Evolutionary conservation across 2,329 filamentous ascomycete genomes (phyloP).

Genomic region (Pestalotiopsis fici): DNA sequence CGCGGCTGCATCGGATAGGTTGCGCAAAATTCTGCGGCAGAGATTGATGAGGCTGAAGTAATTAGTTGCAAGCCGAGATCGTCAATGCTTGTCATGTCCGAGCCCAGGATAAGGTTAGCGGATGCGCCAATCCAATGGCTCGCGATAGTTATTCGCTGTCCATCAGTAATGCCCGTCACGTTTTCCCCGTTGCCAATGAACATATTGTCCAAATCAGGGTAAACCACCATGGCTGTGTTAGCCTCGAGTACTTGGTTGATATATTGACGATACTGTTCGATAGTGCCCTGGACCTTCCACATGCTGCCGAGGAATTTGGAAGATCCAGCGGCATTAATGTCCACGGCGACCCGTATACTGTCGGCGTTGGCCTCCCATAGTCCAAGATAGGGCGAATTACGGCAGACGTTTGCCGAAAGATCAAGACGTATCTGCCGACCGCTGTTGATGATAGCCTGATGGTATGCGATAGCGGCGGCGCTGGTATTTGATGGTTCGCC

Average conservation of each 20-base stretch:
- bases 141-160: slow-evolving; percentile 23
- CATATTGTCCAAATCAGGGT: slow-evolving; percentile 29
- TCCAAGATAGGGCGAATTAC: slow-evolving; percentile 20
- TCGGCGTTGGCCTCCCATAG: slow-evolving; percentile 27
- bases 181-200: slow-evolving; percentile 23
- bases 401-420: slow-evolving; percentile 27
- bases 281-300: slow-evolving; percentile 24
- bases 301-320: slow-evolving; percentile 20
- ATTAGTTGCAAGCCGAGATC: slow-evolving; percentile 22
- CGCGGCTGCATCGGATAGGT: slow-evolving; percentile 26
- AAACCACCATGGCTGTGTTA: slow-evolving; percentile 19
- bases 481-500: not conserved
- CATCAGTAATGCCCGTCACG: slow-evolving; percentile 23
- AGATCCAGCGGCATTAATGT: slow-evolving; percentile 24
- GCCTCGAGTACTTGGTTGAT: slow-evolving; percentile 19
- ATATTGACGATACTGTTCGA: slow-evolving; percentile 29
- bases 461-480: slow-evolving; percentile 17
- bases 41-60: slow-evolving; percentile 17
- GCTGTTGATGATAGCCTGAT: slow-evolving; percentile 24
- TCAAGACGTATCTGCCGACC: slow-evolving; percentile 25
- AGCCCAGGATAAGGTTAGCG: slow-evolving; percentile 27
- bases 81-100: slow-evolving; percentile 24
- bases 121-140: slow-evolving; percentile 30
- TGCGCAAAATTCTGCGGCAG: slow-evolving; percentile 20
- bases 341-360: slow-evolving; percentile 25